Conservation (phyloP, 2,329 filamentous ascomycete genomes). For the Colletotrichum trifolii region DNA sequence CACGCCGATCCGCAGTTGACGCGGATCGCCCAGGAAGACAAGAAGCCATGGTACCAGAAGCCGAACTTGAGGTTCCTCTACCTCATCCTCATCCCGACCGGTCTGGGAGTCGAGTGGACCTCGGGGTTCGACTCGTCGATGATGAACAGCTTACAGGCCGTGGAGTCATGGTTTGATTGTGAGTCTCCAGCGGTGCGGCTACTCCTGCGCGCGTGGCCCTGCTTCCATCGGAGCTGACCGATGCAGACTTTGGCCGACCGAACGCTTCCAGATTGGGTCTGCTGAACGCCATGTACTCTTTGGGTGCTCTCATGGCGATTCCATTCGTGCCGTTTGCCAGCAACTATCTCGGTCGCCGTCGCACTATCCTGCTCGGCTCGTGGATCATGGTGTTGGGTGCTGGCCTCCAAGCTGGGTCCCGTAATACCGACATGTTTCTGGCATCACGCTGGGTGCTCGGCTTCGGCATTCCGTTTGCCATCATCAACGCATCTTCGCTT, state of each 20-base stretch:
- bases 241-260: slow-evolving; percentile 52
- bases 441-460: slow-evolving; percentile 64
- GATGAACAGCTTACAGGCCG: slow-evolving; percentile 56
- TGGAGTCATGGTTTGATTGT: slow-evolving; percentile 52
- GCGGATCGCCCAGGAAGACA: slow-evolving; percentile 49
- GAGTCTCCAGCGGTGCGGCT: neutral
- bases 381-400: slow-evolving; percentile 48
- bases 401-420: slow-evolving; percentile 48
- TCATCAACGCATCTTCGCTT: slow-evolving; percentile 61
- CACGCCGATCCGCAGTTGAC: slow-evolving; percentile 48
- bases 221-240: neutral
- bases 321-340: slow-evolving; percentile 46
- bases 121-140: slow-evolving; percentile 55
- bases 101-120: slow-evolving; percentile 56
- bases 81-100: slow-evolving; percentile 52
- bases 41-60: slow-evolving; percentile 52
- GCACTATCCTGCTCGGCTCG: slow-evolving; percentile 45
- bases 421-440: slow-evolving; percentile 59
- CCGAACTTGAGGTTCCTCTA: slow-evolving; percentile 52
- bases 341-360: slow-evolving; percentile 45
- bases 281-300: slow-evolving; percentile 56
- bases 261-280: slow-evolving; percentile 48
- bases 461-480: slow-evolving; percentile 63
- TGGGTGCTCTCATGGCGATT: slow-evolving; percentile 55
- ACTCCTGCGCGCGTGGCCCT: no score